These are phyloP conservation scores for Chaetomium fimeti DNA, from an alignment of 495 filamentous ascomycete genomes.

Conservation along the genomic window DNA sequence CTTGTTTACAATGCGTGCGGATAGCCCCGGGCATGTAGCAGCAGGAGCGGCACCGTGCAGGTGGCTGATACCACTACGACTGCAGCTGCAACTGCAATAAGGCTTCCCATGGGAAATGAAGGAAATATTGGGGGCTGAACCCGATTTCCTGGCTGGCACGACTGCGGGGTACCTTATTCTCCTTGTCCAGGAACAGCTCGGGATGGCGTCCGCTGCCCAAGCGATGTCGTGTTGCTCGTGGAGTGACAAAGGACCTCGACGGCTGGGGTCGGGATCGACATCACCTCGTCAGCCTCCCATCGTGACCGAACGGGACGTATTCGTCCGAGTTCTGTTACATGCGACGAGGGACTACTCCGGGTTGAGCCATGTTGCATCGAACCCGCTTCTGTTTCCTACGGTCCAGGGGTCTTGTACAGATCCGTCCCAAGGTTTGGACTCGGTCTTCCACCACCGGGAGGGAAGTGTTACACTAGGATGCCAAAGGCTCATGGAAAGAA, in stretches of 20 bases:
- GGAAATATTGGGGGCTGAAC: slow-evolving; percentile 22
- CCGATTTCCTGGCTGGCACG: slow-evolving; percentile 35
- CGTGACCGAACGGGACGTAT: slow-evolving; percentile 18
- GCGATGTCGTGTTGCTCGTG: background rate
- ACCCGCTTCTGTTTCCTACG: slow-evolving; percentile 5
- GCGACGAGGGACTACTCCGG: background rate
- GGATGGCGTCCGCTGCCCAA: background rate
- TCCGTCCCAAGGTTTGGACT: background rate
- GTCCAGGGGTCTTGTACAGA: slow-evolving; percentile 1
- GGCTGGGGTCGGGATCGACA: background rate
- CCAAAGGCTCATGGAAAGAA: background rate
- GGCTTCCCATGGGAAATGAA: background rate
- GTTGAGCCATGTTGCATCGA: slow-evolving; percentile 17
- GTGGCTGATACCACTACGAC: slow-evolving; percentile 1
- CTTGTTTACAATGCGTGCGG: slow-evolving; percentile 6
- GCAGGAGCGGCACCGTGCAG: slow-evolving; percentile 14
- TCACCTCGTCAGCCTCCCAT: slow-evolving; percentile 12
- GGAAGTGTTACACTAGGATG: background rate
- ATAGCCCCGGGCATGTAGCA: slow-evolving; percentile 14
- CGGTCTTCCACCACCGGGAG: slow-evolving; percentile 1
- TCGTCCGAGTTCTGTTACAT: slow-evolving; percentile 22
- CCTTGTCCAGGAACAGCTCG: slow-evolving; percentile 3
- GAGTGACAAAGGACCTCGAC: slow-evolving; percentile 24
- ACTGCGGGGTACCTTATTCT: slow-evolving; percentile 7
- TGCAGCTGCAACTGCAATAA: background rate